phyloP scores from a whole-genome alignment of 2,329 filamentous ascomycete species.

The Claviceps digitariae region DNA sequence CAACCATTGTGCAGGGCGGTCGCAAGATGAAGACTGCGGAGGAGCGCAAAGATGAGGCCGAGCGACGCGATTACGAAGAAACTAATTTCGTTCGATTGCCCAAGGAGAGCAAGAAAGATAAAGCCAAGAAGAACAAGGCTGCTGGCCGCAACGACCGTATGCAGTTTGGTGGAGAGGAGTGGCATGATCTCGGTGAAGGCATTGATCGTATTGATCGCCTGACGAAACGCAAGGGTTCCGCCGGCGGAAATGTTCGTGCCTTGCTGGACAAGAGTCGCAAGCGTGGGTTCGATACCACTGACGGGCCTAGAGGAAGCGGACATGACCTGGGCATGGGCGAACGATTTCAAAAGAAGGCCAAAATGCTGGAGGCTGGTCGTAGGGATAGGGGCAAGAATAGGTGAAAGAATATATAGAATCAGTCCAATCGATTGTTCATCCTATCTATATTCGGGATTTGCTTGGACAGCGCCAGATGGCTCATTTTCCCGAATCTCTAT shows the following conservation, averaged over 20 bases:
- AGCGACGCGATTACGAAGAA: constrained; percentile 80
- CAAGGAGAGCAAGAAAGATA: constrained; percentile 76
- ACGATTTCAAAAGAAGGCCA: constrained; percentile 57
- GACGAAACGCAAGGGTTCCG: constrained; percentile 54
- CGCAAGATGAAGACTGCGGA: constrained; percentile 64
- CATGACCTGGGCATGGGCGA: constrained; percentile 53
- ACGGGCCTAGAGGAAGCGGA: constrained; percentile 55
- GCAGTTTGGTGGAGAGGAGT: constrained; percentile 82
- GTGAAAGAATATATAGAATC: constrained; percentile 7
- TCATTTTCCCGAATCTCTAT: neutral
- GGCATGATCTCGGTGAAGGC: constrained; percentile 71
- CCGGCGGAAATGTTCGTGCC: constrained; percentile 40
- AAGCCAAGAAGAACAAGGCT: constrained; percentile 46
- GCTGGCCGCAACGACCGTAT: constrained; percentile 41
- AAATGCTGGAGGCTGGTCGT: constrained; percentile 35
- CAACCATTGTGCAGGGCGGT: constrained; percentile 69
- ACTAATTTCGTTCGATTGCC: constrained; percentile 80
- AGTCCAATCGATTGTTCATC: neutral
- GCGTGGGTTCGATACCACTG: constrained; percentile 52
- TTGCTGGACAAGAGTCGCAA: constrained; percentile 78
- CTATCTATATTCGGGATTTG: neutral
- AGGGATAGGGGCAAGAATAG: constrained; percentile 29
- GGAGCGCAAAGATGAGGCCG: constrained; percentile 64
- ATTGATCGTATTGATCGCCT: constrained; percentile 75
- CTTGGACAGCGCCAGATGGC: neutral